Base-by-base conservation (phyloP, 192 early-diverging fungal genomes). In the Umbelopsis isabellina region DNA sequence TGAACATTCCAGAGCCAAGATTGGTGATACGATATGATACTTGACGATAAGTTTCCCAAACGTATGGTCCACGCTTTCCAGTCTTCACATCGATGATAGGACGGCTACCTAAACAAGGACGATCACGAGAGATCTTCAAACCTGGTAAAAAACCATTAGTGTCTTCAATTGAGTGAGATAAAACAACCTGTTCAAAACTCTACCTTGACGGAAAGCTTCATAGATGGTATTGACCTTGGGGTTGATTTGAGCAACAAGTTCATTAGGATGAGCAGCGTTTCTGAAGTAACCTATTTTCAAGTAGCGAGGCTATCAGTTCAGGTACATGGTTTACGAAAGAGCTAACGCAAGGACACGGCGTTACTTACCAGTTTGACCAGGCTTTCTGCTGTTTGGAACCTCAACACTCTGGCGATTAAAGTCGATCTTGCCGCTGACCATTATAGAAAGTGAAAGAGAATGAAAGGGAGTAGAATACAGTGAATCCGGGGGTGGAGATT, bases 31-130 rank as follows among this genome's bases (percentile, higher is more conserved):
- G 87, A 47, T 86, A 76, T 71, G 80, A 82, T 52, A 86, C 83
- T 68, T 92, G 82, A 23, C 74, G 78, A 66, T 92, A 94, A 4
- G 90, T 90, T 70, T 87, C 79, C 91, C 91, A 94, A 20, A 82
- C 79, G 78, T 85, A 94, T 16, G 79, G 79, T 52, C 87, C 92
- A 76, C 86, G 86, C 23, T 79, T 83, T 72, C 87, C 85, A 13
- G 88, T 82, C 20, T 81, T 78, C 13, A 80, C 77, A 77, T 90
- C 84, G 70, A 83, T 83, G 18, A 77, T 45, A 2, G 84, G 70
- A 61, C 92, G 89, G 50, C 83, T 83, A 22, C 90, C 92, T 21
- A 94, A 73, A 70, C 88, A 92, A 44, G 85, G 84, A 30, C 73
- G 75, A 66, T 88, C 79, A 64, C 76, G 79, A 27, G 81, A 85